A percentile compares a stretch with the other conserved stretches of the same genome.
These are phyloP conservation scores for Omphalea diandra DNA, from an alignment of 441 rosid genomes.

Conservation along the genomic window DNA sequence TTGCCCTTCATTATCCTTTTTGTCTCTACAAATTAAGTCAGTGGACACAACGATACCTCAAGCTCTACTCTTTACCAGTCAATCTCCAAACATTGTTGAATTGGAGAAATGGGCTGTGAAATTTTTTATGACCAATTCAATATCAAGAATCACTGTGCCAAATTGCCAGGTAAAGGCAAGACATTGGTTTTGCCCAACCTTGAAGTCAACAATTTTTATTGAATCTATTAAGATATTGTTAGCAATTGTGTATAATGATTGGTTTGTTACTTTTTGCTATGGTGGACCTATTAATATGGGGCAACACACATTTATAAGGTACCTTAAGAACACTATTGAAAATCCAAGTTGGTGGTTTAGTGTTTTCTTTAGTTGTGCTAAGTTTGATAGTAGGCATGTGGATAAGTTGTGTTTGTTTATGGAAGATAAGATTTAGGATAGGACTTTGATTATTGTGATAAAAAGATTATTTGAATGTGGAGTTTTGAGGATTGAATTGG, in stretches of 20 bases:
- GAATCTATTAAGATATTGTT: constrained; percentile 74
- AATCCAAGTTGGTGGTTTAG: constrained; percentile 92
- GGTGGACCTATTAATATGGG: constrained; percentile 90
- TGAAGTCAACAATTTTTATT: constrained; percentile 69
- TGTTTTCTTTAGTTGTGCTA: constrained; percentile 42
- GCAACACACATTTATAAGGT: constrained; percentile 83
- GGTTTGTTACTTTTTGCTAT: constrained; percentile 73
- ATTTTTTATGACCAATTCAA: constrained; percentile 52
- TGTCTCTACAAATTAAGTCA: constrained; percentile 58
- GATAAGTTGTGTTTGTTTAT: constrained; percentile 50
- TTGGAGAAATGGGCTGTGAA: constrained; percentile 60
- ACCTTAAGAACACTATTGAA: constrained; percentile 60
- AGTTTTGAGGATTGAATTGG: constrained; percentile 56
- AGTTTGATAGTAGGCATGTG: constrained; percentile 40
- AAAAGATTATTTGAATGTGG: constrained; percentile 55
- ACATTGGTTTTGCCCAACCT: constrained; percentile 63
- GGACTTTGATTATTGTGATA: constrained; percentile 45
- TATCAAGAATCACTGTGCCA: constrained; percentile 48
- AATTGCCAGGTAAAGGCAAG: constrained; percentile 41
- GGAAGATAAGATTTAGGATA: constrained; percentile 60
- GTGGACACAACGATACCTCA: neutral
- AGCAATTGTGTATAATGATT: constrained; percentile 74
- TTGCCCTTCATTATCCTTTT: constrained; percentile 68
- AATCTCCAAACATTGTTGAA: constrained; percentile 47
- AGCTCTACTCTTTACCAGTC: constrained; percentile 9